These are phyloP conservation scores for Colletotrichum abscissum DNA, from an alignment of 2,329 filamentous ascomycete species.

Conservation along the genomic window DNA sequence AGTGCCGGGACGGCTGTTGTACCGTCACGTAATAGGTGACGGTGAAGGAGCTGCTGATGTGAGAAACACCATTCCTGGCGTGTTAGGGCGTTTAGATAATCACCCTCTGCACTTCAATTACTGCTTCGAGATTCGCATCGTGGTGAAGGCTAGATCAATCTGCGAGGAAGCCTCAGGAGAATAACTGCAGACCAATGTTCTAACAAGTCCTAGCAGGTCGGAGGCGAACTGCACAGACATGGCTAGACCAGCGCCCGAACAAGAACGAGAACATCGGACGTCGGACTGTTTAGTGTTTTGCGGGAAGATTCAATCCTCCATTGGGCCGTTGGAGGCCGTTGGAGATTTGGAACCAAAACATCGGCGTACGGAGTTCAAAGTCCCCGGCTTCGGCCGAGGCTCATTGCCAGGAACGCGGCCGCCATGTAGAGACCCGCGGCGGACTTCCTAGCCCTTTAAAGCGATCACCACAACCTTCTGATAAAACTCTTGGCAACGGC, in stretches of 20 bases:
- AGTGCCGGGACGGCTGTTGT: background rate
- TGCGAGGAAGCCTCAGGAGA: too few relatives aligned
- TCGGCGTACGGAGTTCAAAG: slow-evolving; percentile 17
- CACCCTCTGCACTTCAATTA: background rate
- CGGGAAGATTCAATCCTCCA: background rate
- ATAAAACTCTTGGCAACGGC: background rate
- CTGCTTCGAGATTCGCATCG: background rate
- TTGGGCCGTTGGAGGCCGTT: background rate
- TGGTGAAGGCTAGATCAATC: too few relatives aligned
- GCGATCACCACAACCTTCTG: background rate
- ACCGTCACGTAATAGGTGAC: background rate
- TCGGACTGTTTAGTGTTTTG: background rate
- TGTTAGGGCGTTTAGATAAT: background rate
- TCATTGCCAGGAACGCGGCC: background rate
- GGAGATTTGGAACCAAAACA: background rate
- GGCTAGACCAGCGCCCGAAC: background rate
- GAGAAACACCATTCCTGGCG: slow-evolving; percentile 2
- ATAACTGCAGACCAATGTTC: background rate
- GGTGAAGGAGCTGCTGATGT: slow-evolving; percentile 1
- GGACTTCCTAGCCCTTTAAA: background rate
- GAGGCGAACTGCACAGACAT: background rate
- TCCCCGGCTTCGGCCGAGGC: slow-evolving; percentile 18
- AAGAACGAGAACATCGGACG: background rate
- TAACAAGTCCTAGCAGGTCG: background rate
- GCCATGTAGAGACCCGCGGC: background rate